Base-by-base conservation (phyloP, 768 basidiomycete genomes). In the Agrocybe praecox region DNA sequence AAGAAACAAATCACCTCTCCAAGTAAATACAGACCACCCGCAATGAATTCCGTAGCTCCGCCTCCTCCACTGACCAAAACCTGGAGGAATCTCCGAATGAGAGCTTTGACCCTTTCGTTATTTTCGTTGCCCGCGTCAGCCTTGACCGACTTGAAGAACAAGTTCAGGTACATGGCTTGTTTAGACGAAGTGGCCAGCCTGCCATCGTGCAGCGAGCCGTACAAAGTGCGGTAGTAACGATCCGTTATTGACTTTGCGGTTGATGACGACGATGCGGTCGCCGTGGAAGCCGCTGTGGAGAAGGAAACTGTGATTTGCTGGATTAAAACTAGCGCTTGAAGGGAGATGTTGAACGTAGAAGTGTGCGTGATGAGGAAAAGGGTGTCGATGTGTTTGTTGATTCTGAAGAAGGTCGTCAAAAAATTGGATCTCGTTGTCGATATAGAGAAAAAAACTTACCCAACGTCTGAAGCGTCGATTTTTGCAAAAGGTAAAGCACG, bases 101-200 rank as follows among this genome's bases (percentile, higher is more conserved):
- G 85, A 1, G 94, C 92, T 68, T 86, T 87, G 17, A 89, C 81
- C 9, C 96, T 81, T 46, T 84, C 83, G n/a, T 55, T 46, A 29
- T 64, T 65, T 61, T 89, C 61, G 24, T 56, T 59, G 0, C 72
- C 74, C 9, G 67, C 75, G 53, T 81, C 80, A 2, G 80, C 80
- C 72, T 96, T 96, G 61, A 97, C 73, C 2, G 91, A 88, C 64
- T 92, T 95, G 83, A 96, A 96, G 18, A 98, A 71, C 17, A 99
- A 73, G 67, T 98, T 98, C 54, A 99, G 82, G 71, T 96, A 98
- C 88, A 98, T 91, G 6, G 95, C 94, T 69, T 98, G 95, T 67
- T 98, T 98, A 2, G 89, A 90, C 12, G 94, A 94, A 2, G 80
- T 78, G 2, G 87, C 80, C 1, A 99, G 81, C 14, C 96, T 87